These are phyloP conservation scores for Poa annua DNA, from an alignment of 176 grass and related monocot genomes.

Conservation along the genomic window DNA sequence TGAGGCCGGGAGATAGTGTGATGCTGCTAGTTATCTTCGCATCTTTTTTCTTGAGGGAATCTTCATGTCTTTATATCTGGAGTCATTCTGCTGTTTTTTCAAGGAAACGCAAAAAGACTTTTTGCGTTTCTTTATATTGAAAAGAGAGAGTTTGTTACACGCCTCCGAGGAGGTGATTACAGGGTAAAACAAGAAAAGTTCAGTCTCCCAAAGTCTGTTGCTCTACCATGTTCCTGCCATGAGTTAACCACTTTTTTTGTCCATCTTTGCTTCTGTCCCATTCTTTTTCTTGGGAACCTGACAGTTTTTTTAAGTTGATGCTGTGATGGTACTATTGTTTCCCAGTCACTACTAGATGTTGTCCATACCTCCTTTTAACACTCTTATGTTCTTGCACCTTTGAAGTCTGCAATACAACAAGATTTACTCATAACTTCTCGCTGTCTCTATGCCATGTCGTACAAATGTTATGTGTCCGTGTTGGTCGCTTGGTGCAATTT, in stretches of 20 bases:
- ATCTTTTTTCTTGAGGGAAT: background rate
- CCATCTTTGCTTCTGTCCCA: conserved; percentile 1
- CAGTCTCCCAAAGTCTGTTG: background rate
- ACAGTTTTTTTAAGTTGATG: no score
- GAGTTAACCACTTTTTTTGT: background rate
- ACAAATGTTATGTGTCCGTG: background rate
- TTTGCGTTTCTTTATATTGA: no score
- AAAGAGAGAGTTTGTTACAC: no score
- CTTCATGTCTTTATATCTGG: background rate
- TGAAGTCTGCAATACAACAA: background rate
- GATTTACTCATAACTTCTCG: background rate
- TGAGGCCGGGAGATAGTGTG: background rate
- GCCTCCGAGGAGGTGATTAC: no score
- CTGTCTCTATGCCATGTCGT: background rate
- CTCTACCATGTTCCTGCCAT: background rate
- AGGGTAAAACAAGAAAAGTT: no score
- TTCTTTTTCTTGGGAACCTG: background rate
- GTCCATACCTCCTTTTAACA: background rate
- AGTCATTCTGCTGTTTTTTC: background rate
- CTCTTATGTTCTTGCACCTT: conserved; percentile 8
- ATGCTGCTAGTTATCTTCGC: background rate
- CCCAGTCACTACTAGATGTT: background rate
- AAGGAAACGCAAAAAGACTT: no score
- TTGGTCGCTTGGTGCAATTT: conserved; percentile 4
- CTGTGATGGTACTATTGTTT: conserved; percentile 9